These are phyloP conservation scores for Russula emetica DNA, from an alignment of 768 basidiomycete species.

Conservation along the genomic window DNA sequence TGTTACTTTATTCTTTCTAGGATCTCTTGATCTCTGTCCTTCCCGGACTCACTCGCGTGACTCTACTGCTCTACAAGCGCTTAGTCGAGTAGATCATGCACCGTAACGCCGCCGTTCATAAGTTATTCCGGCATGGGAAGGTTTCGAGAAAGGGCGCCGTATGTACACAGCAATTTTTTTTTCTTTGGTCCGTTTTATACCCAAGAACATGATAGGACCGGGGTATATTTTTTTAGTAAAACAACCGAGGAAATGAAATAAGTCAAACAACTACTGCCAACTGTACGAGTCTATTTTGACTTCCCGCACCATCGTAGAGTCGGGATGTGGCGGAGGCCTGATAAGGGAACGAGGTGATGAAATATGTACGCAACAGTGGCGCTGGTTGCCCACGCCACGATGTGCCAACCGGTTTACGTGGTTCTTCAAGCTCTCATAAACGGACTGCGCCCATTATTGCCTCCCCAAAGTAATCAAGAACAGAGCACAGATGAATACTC, in stretches of 20 bases:
- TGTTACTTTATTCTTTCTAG: too few species aligned
- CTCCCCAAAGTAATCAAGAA: background rate
- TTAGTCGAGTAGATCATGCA: background rate
- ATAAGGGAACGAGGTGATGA: background rate
- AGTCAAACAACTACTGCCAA: too few species aligned
- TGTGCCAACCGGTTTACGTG: background rate
- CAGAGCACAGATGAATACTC: background rate
- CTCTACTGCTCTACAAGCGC: too few species aligned
- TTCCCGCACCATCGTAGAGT: background rate
- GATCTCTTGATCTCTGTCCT: too few species aligned
- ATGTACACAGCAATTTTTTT: background rate
- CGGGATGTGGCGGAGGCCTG: background rate
- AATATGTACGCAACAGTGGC: background rate
- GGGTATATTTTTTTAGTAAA: background rate
- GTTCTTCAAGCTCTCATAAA: too few species aligned
- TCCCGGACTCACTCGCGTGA: too few species aligned
- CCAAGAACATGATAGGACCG: background rate
- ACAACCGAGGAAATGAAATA: too few species aligned
- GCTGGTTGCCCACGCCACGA: background rate
- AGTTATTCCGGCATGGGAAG: background rate
- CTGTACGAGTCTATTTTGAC: background rate
- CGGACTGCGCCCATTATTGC: too few species aligned
- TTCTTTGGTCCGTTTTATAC: background rate
- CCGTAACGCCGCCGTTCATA: background rate
- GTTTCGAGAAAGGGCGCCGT: background rate